A percentile compares a stretch with the other conserved stretches of the same genome.
phyloP scores from a whole-genome alignment of 495 filamentous ascomycete genomes.

The Schizothecium vesticola region DNA sequence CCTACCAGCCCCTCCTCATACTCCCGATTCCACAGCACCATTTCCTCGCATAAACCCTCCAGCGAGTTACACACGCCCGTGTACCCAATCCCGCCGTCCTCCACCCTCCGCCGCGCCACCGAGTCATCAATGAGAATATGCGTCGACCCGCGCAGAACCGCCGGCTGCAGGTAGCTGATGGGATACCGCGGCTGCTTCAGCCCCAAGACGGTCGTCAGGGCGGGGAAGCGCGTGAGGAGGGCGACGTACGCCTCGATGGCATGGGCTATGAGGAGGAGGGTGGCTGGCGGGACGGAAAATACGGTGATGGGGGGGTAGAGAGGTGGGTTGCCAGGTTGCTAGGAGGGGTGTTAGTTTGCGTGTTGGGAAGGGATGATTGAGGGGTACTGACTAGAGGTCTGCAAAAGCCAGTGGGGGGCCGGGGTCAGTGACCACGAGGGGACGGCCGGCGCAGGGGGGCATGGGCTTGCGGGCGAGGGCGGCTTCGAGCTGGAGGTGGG shows the following conservation, averaged over 20 bases:
- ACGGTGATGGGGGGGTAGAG: slow-evolving; percentile 27
- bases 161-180: slow-evolving; percentile 47
- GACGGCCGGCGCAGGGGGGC: slow-evolving; percentile 37
- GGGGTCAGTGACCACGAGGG: slow-evolving; percentile 37
- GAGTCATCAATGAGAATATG: slow-evolving; percentile 45
- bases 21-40: slow-evolving; percentile 45
- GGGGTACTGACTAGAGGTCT: slow-evolving; percentile 25
- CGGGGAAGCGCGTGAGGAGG: slow-evolving; percentile 29
- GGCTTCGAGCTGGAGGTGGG: slow-evolving; percentile 53
- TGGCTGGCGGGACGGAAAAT: slow-evolving; percentile 34
- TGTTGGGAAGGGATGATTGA: no score
- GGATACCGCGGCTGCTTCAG: slow-evolving; percentile 29
- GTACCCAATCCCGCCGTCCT: slow-evolving; percentile 52
- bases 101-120: slow-evolving; percentile 39
- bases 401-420: slow-evolving; percentile 30
- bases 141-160: slow-evolving; percentile 39
- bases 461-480: slow-evolving; percentile 36
- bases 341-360: neutral
- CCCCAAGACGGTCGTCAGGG: slow-evolving; percentile 34
- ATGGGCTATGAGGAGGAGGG: slow-evolving; percentile 44
- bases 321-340: slow-evolving; percentile 12
- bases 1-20: slow-evolving; percentile 3
- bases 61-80: slow-evolving; percentile 37
- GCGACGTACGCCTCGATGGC: slow-evolving; percentile 38
- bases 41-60: slow-evolving; percentile 48